phyloP scores from a whole-genome alignment of 331 rosid genomes.

The Acacia concinna region DNA sequence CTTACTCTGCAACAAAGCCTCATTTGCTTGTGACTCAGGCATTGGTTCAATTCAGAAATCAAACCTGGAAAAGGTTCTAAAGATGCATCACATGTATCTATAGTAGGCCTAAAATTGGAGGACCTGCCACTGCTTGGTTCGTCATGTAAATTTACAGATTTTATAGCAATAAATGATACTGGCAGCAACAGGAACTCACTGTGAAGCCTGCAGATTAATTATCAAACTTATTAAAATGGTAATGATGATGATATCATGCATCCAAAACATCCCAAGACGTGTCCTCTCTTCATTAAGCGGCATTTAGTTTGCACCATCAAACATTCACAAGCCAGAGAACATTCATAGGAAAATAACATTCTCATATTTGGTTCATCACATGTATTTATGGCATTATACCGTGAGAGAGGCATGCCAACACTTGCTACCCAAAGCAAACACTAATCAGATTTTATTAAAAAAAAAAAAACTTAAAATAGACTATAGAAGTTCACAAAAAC shows the following conservation, averaged over 20 bases:
- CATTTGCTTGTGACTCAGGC: constrained; percentile 44
- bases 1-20: constrained; percentile 75
- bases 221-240: constrained; percentile 24
- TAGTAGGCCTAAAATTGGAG: constrained; percentile 29
- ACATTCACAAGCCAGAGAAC: background rate
- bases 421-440: background rate
- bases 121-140: constrained; percentile 38
- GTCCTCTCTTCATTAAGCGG: background rate
- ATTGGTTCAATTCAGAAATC: constrained; percentile 58
- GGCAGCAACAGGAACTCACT: constrained; percentile 66
- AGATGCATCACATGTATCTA: constrained; percentile 32
- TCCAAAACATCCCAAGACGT: background rate
- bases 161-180: constrained; percentile 63
- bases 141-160: constrained; percentile 41
- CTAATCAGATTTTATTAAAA: background rate
- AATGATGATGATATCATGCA: background rate
- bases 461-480: background rate
- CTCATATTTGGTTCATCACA: background rate
- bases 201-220: constrained; percentile 52
- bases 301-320: background rate
- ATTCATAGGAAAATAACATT: background rate
- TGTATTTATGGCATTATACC: background rate
- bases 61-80: constrained; percentile 47
- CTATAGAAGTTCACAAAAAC: background rate
- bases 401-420: background rate